Evolutionary conservation across 2,329 filamentous ascomycete species (phyloP), one percentile per base, ranked within the genome.

Genomic region (Alternaria postmessia): DNA sequence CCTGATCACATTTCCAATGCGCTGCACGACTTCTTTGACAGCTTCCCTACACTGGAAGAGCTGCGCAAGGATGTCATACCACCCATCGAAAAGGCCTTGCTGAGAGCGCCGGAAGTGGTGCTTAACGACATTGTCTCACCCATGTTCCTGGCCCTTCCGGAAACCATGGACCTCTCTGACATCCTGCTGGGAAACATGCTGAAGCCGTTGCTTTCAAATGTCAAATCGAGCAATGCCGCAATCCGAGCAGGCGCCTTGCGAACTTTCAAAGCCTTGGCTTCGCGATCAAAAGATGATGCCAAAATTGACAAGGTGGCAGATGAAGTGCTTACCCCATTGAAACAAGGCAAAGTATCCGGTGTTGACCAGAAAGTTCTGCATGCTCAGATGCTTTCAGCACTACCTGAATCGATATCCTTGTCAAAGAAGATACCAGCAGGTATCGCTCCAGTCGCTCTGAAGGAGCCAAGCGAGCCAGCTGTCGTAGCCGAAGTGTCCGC

Each of bases 31-130:
- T 97, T 98, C 81, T 97, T 97, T 76, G 78, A 81, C 16, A 86
- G 85, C 32, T 98, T 94, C 74, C 84, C 91, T 38, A 89, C 87
- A 0, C 75, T 87, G 16, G 89, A 93, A 24, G 93, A 97, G 66
- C 76, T 98, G 30, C 86, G 88, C 54, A 90, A 87, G 64, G 88
- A 94, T 43, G 74, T 98, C 32, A 84, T 96, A 24, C 92, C 94
- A 8, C 83, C 93, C 0, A 82, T 98, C 14, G 95, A 99, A 74
- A 97, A 97, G 80, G 89, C 91, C 6, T 85, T 99, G 56, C 81
- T 99, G 46, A 87, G 96, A 75, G 90, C 94, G 7, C 96, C 95
- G 1, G 95, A 99, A 79, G 89, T 97, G 43, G 88, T 97, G 14
- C 83, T 98, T 28, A 89, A 90, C 68, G 91, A 93, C 64, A 84